Evolutionary conservation across 495 filamentous ascomycete species (phyloP), one percentile per base, ranked within the genome.

Genomic region (Penicillium argentinense): DNA sequence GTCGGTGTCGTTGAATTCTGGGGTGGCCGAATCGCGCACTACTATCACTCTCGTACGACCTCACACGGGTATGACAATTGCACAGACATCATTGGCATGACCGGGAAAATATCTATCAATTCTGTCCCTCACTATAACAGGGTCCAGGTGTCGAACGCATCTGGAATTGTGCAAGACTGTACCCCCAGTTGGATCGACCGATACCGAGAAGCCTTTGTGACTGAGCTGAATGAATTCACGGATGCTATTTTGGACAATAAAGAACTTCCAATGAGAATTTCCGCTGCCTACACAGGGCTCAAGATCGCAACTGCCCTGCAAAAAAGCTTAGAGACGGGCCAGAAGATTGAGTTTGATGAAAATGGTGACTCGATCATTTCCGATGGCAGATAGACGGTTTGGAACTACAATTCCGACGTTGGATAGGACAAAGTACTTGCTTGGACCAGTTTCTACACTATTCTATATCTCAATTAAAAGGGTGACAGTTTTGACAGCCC

Each of bases 301-400:
- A 62, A 68, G 53, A 79, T 82, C 75, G 13, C 58, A 59, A 57
- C 63, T 47, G 77, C 73, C 26, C 58, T 81, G 49, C 75, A 42
- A n/a, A n/a, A n/a, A n/a, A n/a, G n/a, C n/a, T n/a, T n/a, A n/a
- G n/a, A n/a, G n/a, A n/a, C n/a, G n/a, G n/a, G n/a, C n/a, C n/a
- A n/a, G n/a, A n/a, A n/a, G n/a, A n/a, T n/a, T n/a, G n/a, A n/a
- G n/a, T n/a, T n/a, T n/a, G n/a, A n/a, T n/a, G n/a, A n/a, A n/a
- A n/a, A n/a, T n/a, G n/a, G n/a, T n/a, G n/a, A n/a, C n/a, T n/a
- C n/a, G n/a, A n/a, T n/a, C n/a, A n/a, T n/a, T n/a, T n/a, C n/a
- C n/a, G n/a, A n/a, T n/a, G n/a, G n/a, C n/a, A n/a, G n/a, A n/a
- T n/a, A n/a, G n/a, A n/a, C n/a, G n/a, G n/a, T n/a, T n/a, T n/a